Evolutionary conservation across 2,329 filamentous ascomycete genomes (phyloP).

Genomic region (Paraphoma chrysanthemicola): DNA sequence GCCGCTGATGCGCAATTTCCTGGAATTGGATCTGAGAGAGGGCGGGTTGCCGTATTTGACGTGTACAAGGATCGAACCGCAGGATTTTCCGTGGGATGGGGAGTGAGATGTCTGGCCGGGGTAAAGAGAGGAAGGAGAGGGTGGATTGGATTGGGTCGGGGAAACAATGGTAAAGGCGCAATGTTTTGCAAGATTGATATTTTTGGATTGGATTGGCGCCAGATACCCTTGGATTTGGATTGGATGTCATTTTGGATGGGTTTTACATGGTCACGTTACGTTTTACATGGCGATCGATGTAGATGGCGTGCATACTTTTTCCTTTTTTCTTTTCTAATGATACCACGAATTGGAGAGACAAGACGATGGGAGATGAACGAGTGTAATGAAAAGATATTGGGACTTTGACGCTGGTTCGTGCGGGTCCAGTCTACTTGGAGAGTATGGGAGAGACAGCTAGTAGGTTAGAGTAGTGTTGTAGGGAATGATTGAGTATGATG

Average conservation of each 20-base stretch:
- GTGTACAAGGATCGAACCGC: conserved; percentile 67
- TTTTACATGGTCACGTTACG: not conserved
- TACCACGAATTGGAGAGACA: conserved; percentile 1
- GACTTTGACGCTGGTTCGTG: too few species aligned
- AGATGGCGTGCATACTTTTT: not conserved
- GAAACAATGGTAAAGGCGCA: not conserved
- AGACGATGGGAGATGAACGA: too few species aligned
- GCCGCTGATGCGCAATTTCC: conserved; percentile 82
- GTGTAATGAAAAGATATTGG: too few species aligned
- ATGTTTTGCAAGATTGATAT: not conserved
- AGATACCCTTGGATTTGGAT: conserved; percentile 21
- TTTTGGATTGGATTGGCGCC: conserved; percentile 15
- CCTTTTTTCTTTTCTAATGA: not conserved
- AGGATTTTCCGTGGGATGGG: conserved; percentile 69
- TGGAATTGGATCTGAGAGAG: conserved; percentile 77
- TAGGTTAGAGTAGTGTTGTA: too few species aligned
- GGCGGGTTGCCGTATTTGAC: conserved; percentile 67
- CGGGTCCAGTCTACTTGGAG: too few species aligned
- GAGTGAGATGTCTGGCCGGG: not conserved
- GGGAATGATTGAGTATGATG: too few species aligned
- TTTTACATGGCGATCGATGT: too few species aligned
- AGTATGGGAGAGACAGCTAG: too few species aligned
- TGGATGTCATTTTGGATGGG: not conserved
- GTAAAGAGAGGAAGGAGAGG: not conserved
- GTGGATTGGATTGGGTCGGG: not conserved